These are phyloP conservation scores for Raffaelea deltoideospora DNA, from an alignment of 2,329 filamentous ascomycete genomes.

Conservation along the genomic window DNA sequence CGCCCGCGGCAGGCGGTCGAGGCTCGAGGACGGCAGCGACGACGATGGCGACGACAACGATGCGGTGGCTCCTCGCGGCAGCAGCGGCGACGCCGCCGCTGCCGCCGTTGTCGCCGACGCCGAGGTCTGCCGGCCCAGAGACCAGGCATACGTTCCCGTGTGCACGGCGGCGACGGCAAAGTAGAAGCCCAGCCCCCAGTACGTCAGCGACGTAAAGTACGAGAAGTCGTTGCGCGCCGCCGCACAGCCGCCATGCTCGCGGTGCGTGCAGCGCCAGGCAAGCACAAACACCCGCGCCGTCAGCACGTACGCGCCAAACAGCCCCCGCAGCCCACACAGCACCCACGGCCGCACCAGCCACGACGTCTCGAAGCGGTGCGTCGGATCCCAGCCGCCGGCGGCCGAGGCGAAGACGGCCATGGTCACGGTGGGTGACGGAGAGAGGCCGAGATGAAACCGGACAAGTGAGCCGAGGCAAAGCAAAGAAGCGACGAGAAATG, in stretches of 20 bases:
- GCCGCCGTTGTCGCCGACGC: too few species aligned
- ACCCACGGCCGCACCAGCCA: constrained; percentile 58
- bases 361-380: constrained; percentile 61
- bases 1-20: constrained; percentile 42
- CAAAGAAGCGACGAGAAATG: constrained; percentile 5
- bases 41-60: too few species aligned
- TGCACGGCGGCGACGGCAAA: constrained; percentile 52
- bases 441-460: constrained; percentile 2
- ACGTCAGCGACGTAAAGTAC: constrained; percentile 71
- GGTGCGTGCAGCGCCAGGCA: constrained; percentile 45
- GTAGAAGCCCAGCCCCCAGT: constrained; percentile 75
- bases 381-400: constrained; percentile 32
- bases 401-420: constrained; percentile 22
- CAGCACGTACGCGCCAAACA: constrained; percentile 53
- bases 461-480: neutral
- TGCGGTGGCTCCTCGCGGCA: too few species aligned
- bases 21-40: too few species aligned
- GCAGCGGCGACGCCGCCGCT: too few species aligned
- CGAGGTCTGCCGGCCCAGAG: too few species aligned
- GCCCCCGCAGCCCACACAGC: constrained; percentile 41
- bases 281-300: constrained; percentile 53
- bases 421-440: too few species aligned
- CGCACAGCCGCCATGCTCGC: constrained; percentile 24
- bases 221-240: constrained; percentile 47
- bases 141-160: constrained; percentile 49